phyloP scores from a whole-genome alignment of 768 basidiomycete genomes.

The Baorangia bicolor region DNA sequence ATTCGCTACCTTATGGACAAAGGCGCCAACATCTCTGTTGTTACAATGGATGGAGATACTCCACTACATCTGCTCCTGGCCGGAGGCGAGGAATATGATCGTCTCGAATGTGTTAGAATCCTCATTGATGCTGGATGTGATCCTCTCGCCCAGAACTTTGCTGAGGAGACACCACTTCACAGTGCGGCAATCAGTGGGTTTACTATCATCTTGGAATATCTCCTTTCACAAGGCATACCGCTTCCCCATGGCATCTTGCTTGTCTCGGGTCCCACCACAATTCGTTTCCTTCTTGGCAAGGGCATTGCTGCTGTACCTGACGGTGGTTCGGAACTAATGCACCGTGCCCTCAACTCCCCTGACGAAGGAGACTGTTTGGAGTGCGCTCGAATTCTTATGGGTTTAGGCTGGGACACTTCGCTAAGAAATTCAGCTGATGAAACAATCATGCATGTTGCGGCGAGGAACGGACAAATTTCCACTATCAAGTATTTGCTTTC shows the following conservation, averaged over 20 bases:
- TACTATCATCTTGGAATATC: background rate
- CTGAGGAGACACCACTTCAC: background rate
- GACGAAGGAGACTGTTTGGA: background rate
- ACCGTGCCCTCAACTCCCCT: background rate
- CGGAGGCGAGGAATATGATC: background rate
- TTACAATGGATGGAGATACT: background rate
- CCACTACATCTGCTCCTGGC: background rate
- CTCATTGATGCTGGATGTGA: slow-evolving; percentile 5
- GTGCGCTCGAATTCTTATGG: background rate
- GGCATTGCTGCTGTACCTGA: no score
- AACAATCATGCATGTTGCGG: background rate
- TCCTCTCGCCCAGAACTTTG: background rate
- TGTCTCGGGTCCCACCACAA: background rate
- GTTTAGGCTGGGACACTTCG: background rate
- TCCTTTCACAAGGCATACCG: background rate
- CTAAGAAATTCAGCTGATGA: background rate
- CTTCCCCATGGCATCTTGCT: background rate
- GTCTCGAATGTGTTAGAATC: background rate
- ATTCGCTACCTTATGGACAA: background rate
- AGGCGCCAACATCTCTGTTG: background rate
- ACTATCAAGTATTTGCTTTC: background rate
- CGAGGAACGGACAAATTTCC: background rate
- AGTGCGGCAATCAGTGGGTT: background rate
- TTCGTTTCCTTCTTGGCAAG: background rate
- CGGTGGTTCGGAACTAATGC: background rate